Conservation (phyloP, 2,329 filamentous ascomycete genomes). For the Ceratocystis cacaofunesta region DNA sequence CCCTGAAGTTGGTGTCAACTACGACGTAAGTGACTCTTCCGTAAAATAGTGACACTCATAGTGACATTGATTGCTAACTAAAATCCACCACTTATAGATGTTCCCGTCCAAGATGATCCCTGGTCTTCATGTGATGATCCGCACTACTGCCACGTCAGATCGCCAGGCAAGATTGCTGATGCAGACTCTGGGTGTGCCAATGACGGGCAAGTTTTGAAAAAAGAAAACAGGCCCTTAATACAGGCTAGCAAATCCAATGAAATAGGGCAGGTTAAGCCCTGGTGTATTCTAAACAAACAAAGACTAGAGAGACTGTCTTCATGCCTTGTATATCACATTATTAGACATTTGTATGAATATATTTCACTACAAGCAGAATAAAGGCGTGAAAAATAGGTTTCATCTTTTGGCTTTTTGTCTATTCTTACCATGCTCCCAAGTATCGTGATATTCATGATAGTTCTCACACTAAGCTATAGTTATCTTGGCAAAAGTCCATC, state of each 20-base stretch:
- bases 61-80: constrained; percentile 14
- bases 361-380: neutral
- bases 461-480: constrained; percentile 39
- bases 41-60: neutral
- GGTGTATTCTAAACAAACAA: neutral
- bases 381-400: neutral
- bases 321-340: constrained; percentile 16
- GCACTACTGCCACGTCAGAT: constrained; percentile 74
- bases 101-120: constrained; percentile 61
- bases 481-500: constrained; percentile 74
- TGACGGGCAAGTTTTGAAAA: constrained; percentile 17
- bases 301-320: neutral
- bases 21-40: constrained; percentile 53
- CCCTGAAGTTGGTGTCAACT: constrained; percentile 89
- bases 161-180: constrained; percentile 63
- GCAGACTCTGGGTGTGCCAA: constrained; percentile 48
- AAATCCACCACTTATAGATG: constrained; percentile 28
- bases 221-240: neutral
- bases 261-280: neutral
- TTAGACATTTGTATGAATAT: constrained; percentile 7
- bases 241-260: neutral
- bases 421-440: neutral
- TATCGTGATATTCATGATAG: neutral
- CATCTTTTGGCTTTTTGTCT: constrained; percentile 1
- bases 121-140: constrained; percentile 67